Evolutionary conservation across 371 early-diverging fungal species (phyloP), one percentile per base, ranked within the genome.

Genomic region (Rhizopus arrhizus): DNA sequence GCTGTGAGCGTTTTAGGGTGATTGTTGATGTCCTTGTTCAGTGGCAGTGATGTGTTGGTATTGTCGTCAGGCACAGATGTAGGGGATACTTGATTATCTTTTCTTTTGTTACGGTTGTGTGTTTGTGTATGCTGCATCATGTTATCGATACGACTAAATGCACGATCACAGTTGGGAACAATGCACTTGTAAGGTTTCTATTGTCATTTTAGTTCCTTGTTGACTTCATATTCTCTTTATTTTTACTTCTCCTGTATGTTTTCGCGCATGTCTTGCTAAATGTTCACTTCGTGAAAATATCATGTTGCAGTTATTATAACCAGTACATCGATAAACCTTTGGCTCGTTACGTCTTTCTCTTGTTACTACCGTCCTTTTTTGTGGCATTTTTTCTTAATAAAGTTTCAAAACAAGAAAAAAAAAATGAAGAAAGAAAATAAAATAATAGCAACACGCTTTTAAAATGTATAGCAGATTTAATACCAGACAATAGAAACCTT

Each of bases 181-280:
- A 77, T 72, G 58, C 82, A 81, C 53, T 67, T 58, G 61, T 75
- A 81, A 4, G 82, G 82, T 64, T 81, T 81, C 60, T 65, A 50
- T 45, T 6, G 47, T 13, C n/a, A 15, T 22, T 9, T 22, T 48
- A 29, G 11, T 15, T 28, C 9, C 8, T 48, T 12, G 8, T 22
- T 10, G 22, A 22, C 22, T 22, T 22, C 22, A 28, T 29, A 7
- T 12, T 29, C 12, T 47, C 28, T 40, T 28, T 42, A 15, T 12
- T 31, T 38, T 52, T 70, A 74, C 75, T 69, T 85, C 85, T 49
- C 85, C 85, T 33, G 85, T 85, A 54, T 85, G 85, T 45, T 85
- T 85, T 71, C 81, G 72, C 32, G 75, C 75, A 57, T 81, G 81
- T 49, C 81, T 73, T 0, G 79, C 79, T 32, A 81, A 70, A 66